Evolutionary conservation across 2,329 filamentous ascomycete genomes (phyloP), one percentile per base, ranked within the genome.

Genomic region (Colletotrichum sp.): DNA sequence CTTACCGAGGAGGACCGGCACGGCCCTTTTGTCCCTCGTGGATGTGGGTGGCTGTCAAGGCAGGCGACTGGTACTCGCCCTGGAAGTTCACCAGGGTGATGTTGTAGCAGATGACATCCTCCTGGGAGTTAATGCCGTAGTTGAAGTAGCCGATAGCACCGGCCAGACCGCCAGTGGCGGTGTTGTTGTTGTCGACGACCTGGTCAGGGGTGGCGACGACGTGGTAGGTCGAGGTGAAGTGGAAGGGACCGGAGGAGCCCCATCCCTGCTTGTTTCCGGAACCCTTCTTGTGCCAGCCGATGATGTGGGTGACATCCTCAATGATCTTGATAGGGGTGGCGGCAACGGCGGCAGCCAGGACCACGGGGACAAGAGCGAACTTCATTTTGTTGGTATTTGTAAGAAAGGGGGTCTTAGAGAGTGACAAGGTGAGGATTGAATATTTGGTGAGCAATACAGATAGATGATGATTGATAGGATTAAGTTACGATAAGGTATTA

Each of bases 21-120:
- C 81, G 82, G 77, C 89, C 89, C 72, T 82, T 83, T 26, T 26
- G 24, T 26, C 24, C 89, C 81, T 91, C 83, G 82, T 91, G 89
- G 77, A 91, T 88, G 81, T 91, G 90, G 2, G 90, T 92, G 21
- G 90, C 88, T 8, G 89, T 90, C 32, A 81, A 78, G 59, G 90
- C 90, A 0, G 86, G 84, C 9, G 89, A 90, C 78, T 86, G 80
- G 80, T 90, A 91, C 4, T 87, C 82, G 69, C 89, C 89, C 26
- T 83, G 84, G 80, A 91, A 88, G 75, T 84, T 85, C 59, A 84
- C 81, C 62, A 91, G 83, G 49, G 85, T 88, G 81, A 91, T 90
- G 83, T 90, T 88, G 81, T 86, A 87, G 83, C 86, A 87, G 77
- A 87, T 87, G 69, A 84, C 79, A 69, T 87, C 82, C 36, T 85